phyloP scores from a whole-genome alignment of 129 eudicot species.

The Helianthus annuus region DNA sequence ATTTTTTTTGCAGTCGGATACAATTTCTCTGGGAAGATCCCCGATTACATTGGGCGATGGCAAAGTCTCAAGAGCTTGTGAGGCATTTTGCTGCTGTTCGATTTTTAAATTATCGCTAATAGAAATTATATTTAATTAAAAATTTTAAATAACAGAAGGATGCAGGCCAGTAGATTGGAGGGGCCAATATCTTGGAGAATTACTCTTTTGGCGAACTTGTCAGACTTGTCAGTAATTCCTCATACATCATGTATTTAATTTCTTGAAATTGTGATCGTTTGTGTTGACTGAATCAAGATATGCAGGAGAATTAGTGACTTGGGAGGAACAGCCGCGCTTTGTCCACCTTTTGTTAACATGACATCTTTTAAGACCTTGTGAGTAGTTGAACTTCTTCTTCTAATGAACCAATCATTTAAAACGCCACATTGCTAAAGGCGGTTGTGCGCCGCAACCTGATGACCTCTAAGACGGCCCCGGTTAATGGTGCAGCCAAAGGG shows the following conservation, averaged over 20 bases:
- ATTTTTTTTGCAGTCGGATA: constrained; percentile 51
- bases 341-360: constrained; percentile 41
- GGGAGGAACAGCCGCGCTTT: constrained; percentile 44
- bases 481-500: too few relatives aligned
- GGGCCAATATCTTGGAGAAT: constrained; percentile 78
- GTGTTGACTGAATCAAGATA: constrained; percentile 2
- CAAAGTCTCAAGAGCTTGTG: constrained; percentile 48
- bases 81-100: constrained; percentile 26
- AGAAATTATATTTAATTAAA: too few relatives aligned
- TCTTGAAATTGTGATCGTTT: constrained; percentile 31
- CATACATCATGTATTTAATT: constrained; percentile 9
- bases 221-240: constrained; percentile 57
- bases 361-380: constrained; percentile 45
- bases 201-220: constrained; percentile 48
- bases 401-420: too few relatives aligned
- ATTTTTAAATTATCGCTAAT: not conserved
- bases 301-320: constrained; percentile 80
- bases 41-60: constrained; percentile 65
- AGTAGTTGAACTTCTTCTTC: too few relatives aligned
- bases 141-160: too few relatives aligned
- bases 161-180: too few relatives aligned
- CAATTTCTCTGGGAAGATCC: constrained; percentile 65
- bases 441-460: too few relatives aligned
- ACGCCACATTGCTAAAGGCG: too few relatives aligned
- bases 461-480: too few relatives aligned